These are phyloP conservation scores for Botryotinia globosa DNA, from an alignment of 2,329 filamentous ascomycete genomes.

Conservation along the genomic window DNA sequence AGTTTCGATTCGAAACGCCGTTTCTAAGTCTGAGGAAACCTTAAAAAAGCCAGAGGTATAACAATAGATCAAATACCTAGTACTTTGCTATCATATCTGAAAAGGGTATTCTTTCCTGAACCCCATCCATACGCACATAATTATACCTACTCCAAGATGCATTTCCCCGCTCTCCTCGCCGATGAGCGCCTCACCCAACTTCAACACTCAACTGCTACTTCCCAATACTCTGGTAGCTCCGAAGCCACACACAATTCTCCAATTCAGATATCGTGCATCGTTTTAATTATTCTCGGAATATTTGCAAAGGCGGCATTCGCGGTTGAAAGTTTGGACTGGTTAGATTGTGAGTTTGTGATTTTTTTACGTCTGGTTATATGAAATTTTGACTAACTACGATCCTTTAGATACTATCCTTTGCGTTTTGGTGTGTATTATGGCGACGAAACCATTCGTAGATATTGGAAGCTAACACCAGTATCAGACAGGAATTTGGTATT, in stretches of 20 bases:
- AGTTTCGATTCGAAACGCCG: background rate
- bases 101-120: background rate
- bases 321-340: conserved; percentile 3
- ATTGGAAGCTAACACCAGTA: background rate
- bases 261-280: background rate
- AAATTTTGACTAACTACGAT: background rate
- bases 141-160: background rate
- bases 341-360: conserved; percentile 1
- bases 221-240: background rate
- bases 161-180: conserved; percentile 13
- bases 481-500: conserved; percentile 12
- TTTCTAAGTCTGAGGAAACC: background rate
- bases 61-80: background rate
- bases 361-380: background rate
- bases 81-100: background rate
- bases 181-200: background rate
- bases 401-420: background rate
- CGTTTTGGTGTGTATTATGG: background rate
- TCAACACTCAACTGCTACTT: background rate
- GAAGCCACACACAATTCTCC: background rate
- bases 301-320: background rate
- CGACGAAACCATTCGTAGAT: background rate
- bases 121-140: background rate
- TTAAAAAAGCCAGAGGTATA: background rate
- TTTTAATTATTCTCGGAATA: background rate